These are phyloP conservation scores for Proliferodiscus dingleyae DNA, from an alignment of 2,329 filamentous ascomycete genomes.

Conservation along the genomic window DNA sequence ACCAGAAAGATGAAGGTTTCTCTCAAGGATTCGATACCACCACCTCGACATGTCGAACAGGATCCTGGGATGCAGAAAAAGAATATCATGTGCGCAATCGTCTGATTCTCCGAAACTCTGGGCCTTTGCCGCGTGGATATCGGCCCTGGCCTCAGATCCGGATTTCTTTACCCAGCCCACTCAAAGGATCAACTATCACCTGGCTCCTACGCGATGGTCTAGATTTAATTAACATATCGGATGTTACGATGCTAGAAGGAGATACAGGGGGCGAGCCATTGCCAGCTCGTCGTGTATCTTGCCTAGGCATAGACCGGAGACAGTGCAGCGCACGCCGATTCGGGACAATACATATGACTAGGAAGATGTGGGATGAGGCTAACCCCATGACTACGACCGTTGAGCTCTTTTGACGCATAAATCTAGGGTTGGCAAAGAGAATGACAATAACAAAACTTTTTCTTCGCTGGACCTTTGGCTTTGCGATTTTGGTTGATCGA, in stretches of 20 bases:
- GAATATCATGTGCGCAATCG: neutral
- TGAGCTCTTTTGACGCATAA: too few relatives aligned
- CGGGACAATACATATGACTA: slow-evolving; percentile 1
- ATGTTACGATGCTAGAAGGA: neutral
- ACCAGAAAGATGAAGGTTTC: neutral
- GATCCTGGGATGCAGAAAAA: neutral
- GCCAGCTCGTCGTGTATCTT: neutral
- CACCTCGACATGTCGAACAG: neutral
- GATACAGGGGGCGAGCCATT: neutral
- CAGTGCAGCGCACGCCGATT: neutral
- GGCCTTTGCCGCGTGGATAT: neutral
- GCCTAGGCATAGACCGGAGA: neutral
- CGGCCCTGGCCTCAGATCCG: neutral
- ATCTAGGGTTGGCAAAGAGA: too few relatives aligned
- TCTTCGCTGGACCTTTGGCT: too few relatives aligned
- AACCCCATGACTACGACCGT: neutral
- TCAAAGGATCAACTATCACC: slow-evolving; percentile 1
- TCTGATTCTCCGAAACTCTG: neutral
- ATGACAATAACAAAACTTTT: too few relatives aligned
- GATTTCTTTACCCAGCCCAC: neutral
- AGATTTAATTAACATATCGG: slow-evolving; percentile 1
- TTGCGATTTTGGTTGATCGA: too few relatives aligned
- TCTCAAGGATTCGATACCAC: neutral
- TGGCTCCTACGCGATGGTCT: slow-evolving; percentile 3
- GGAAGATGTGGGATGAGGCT: slow-evolving; percentile 2